Base-by-base conservation (phyloP, 164 flowering plant species). In the Stephania japonica region DNA sequence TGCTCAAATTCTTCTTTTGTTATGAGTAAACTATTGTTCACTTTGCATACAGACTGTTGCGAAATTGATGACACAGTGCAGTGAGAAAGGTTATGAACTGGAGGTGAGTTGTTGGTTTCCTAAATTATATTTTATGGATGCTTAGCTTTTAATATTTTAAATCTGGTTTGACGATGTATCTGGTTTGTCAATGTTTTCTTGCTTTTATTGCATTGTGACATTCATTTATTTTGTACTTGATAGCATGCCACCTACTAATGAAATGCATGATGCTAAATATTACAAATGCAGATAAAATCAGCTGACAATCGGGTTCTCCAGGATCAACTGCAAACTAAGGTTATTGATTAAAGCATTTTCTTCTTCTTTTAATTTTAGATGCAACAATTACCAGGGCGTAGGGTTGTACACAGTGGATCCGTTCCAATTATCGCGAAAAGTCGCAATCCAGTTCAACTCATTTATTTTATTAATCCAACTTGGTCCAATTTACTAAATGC, bases 241-340 rank as follows among this genome's bases (percentile, higher is more conserved):
- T 32, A 32, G 38, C 38, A 32, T 2, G 38, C 2, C 38, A 32
- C 38, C 38, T 32, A 32, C 38, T 32, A 32, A 32, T 32, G 38
- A 32, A 2, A 32, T 61, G 59, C 11, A 14, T 50, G 19, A 19
- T 14, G 59, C 59, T 47, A 13, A 50, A 50, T 5, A 12, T 27
- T 69, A 42, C 70, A 68, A 62, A 75, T 84, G 85, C 92, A 96
- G 99, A 83, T 96, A 65, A 93, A 88, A 79, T 81, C 97, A 61
- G 99, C 99, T 53, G 99, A 96, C 77, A 96, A 93, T 67, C 94
- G 97, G 44, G 78, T 96, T 18, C 92, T 96, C 65, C 98, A 96
- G 77, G 97, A 96, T 68, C 97, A 96, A 68, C 81, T 96, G 75
- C 91, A 90, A 75, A 84, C 87, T 70, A 96, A 93, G 97, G 99